Evolutionary conservation across 1,284 basidiomycete species (phyloP).

Genomic region (Ganoderma sinense): DNA sequence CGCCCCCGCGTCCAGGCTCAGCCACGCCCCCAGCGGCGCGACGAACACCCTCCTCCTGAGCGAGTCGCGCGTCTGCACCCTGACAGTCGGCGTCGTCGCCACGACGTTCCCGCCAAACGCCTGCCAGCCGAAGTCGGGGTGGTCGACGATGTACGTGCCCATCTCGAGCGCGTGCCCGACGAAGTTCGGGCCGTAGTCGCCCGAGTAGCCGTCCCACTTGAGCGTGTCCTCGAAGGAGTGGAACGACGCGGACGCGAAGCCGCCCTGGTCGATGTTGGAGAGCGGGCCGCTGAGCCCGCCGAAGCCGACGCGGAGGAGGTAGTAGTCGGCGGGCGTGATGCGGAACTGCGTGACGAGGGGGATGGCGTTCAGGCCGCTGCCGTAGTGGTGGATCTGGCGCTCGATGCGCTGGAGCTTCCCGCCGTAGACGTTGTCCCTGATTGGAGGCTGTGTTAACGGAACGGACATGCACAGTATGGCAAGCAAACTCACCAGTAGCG

Average conservation of each 20-base stretch:
- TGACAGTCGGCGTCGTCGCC: constrained; percentile 48
- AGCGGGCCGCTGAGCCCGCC: constrained; percentile 60
- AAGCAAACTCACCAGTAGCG: constrained; percentile 55
- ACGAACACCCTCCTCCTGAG: constrained; percentile 59
- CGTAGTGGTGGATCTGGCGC: constrained; percentile 68
- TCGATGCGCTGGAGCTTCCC: constrained; percentile 64
- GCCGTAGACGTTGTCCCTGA: constrained; percentile 65
- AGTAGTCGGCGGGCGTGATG: constrained; percentile 55
- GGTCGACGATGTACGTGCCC: constrained; percentile 59
- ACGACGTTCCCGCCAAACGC: constrained; percentile 62
- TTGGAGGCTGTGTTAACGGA: neutral
- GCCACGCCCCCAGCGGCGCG: constrained; percentile 55
- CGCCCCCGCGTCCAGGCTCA: constrained; percentile 63
- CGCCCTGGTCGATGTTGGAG: constrained; percentile 62
- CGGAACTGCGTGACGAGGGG: constrained; percentile 60
- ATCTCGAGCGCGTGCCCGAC: constrained; percentile 63
- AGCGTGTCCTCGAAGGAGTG: constrained; percentile 65
- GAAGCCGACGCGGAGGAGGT: constrained; percentile 61
- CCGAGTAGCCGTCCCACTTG: constrained; percentile 66
- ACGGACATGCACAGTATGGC: neutral
- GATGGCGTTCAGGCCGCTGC: constrained; percentile 63
- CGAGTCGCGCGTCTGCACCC: constrained; percentile 56
- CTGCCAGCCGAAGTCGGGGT: constrained; percentile 69
- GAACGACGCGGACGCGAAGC: constrained; percentile 66
- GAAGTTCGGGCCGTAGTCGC: constrained; percentile 69